phyloP scores from a whole-genome alignment of 2,329 filamentous ascomycete genomes.

The Curvularia eragrostidis region DNA sequence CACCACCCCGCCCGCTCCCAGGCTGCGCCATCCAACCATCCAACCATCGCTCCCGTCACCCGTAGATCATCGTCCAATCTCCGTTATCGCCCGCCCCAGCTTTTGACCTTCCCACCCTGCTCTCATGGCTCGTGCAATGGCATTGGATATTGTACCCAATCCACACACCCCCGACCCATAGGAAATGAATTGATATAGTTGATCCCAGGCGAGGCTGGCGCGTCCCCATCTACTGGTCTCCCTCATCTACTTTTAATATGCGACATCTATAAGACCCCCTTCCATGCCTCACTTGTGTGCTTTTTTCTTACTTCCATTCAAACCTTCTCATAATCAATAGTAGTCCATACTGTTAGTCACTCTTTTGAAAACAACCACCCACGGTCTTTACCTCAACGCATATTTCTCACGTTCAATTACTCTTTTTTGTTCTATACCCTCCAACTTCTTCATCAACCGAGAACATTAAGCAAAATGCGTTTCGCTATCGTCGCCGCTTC shows the following conservation, averaged over 20 bases:
- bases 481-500: constrained; percentile 41
- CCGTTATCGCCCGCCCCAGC: constrained; percentile 14
- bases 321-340: constrained; percentile 33
- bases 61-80: constrained; percentile 16
- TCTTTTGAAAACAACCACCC: constrained; percentile 30
- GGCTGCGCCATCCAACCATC: constrained; percentile 5
- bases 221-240: constrained; percentile 9
- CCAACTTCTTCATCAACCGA: constrained; percentile 7
- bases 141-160: constrained; percentile 7
- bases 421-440: constrained; percentile 18
- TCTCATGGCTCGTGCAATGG: constrained; percentile 9
- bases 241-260: constrained; percentile 24
- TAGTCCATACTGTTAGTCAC: constrained; percentile 38
- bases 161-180: constrained; percentile 1
- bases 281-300: background rate
- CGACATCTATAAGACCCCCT: constrained; percentile 25
- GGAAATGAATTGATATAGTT: constrained; percentile 11
- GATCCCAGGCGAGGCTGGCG: constrained; percentile 19
- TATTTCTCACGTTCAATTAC: constrained; percentile 9
- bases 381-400: constrained; percentile 21
- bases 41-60: constrained; percentile 9
- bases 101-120: constrained; percentile 1
- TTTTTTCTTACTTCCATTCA: constrained; percentile 9
- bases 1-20: background rate
- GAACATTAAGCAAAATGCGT: constrained; percentile 36